phyloP scores from a whole-genome alignment of 208 protist species.

The Leishmania martiniquensis region DNA sequence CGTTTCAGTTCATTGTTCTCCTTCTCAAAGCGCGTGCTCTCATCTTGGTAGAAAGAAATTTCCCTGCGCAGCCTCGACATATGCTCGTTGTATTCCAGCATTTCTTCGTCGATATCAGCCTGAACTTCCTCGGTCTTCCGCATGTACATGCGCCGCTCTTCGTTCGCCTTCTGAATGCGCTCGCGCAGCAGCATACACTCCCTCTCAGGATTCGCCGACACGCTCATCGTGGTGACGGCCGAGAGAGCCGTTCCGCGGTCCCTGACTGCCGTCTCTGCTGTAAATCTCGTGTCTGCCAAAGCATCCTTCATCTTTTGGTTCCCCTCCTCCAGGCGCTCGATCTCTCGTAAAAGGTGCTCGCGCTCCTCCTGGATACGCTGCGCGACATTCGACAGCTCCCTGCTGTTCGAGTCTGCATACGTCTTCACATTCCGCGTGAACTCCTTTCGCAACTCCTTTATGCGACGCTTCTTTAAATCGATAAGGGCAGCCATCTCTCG shows the following conservation, averaged over 20 bases:
- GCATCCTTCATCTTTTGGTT: constrained; percentile 60
- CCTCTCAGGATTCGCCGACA: constrained; percentile 46
- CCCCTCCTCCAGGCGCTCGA: constrained; percentile 56
- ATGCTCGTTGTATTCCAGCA: constrained; percentile 50
- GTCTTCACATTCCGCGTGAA: constrained; percentile 48
- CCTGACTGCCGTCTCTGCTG: constrained; percentile 37
- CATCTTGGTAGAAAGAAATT: constrained; percentile 68
- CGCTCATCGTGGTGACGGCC: constrained; percentile 44
- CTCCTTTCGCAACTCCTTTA: constrained; percentile 63
- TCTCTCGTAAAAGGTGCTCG: constrained; percentile 51
- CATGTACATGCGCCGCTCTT: constrained; percentile 50
- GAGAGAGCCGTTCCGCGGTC: constrained; percentile 52
- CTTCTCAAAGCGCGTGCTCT: constrained; percentile 61
- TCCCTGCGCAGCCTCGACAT: constrained; percentile 66
- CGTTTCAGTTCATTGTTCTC: constrained; percentile 72
- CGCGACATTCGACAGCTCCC: constrained; percentile 41
- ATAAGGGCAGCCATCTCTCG: constrained; percentile 66
- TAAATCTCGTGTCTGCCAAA: constrained; percentile 62
- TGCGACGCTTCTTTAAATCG: constrained; percentile 73
- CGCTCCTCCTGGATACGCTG: constrained; percentile 78
- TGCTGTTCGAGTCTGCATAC: constrained; percentile 55
- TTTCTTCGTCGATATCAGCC: constrained; percentile 47
- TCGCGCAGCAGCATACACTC: constrained; percentile 65
- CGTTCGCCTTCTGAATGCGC: constrained; percentile 63
- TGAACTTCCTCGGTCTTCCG: constrained; percentile 61